A percentile compares a stretch with the other conserved stretches of the same genome.
Evolutionary conservation across 805 yeast genomes (phyloP).

Genomic region (Kodamaea sagamina): DNA sequence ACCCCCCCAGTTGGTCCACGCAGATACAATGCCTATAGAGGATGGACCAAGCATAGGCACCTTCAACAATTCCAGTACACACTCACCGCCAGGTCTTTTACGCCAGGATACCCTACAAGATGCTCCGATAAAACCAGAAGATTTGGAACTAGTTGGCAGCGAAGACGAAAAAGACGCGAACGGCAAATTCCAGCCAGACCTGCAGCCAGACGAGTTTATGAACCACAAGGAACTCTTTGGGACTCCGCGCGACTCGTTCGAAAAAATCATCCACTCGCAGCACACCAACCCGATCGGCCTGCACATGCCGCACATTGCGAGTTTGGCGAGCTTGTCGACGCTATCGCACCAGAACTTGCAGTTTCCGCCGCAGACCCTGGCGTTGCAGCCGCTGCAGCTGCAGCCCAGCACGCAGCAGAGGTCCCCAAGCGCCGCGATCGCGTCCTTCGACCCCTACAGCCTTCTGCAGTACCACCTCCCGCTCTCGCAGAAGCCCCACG

Average conservation of each 20-base stretch:
- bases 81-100: constrained; percentile 15
- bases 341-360: constrained; percentile 6
- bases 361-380: constrained; percentile 8
- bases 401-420: constrained; percentile 7
- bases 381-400: constrained; percentile 6
- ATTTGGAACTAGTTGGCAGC: constrained; percentile 37
- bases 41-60: constrained; percentile 33
- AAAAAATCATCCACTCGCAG: constrained; percentile 28
- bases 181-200: constrained; percentile 13
- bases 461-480: constrained; percentile 44
- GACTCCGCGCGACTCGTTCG: constrained; percentile 40
- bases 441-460: constrained; percentile 37
- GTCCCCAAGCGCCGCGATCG: background rate
- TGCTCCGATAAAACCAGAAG: constrained; percentile 39
- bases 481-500: constrained; percentile 19
- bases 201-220: constrained; percentile 36
- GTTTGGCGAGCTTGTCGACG: constrained; percentile 3
- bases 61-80: constrained; percentile 21
- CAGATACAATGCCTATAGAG: constrained; percentile 38
- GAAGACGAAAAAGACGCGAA: constrained; percentile 25
- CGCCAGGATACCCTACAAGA: constrained; percentile 45
- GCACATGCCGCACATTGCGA: constrained; percentile 6
- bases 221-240: constrained; percentile 44
- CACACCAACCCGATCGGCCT: constrained; percentile 8
- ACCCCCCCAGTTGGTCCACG: constrained; percentile 31